Conservation (phyloP, 129 eudicot genomes). For the Erigeron canadensis region DNA sequence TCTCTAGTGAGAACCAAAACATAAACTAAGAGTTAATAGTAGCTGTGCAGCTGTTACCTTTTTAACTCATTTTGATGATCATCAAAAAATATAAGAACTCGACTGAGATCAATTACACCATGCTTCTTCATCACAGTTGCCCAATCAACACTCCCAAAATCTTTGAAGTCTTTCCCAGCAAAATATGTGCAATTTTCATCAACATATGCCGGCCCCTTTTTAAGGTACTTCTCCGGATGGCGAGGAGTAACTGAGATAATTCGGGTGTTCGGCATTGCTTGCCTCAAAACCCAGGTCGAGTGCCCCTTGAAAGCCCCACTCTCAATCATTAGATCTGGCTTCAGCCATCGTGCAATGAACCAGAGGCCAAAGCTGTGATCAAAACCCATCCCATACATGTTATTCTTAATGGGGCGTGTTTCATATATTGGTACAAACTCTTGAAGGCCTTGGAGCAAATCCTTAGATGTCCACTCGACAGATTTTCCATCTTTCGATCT, state of each 20-base stretch:
- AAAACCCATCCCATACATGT: slow-evolving; percentile 98
- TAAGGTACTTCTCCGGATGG: slow-evolving; percentile 93
- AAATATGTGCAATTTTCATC: slow-evolving; percentile 95
- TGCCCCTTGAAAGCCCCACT: slow-evolving; percentile 99
- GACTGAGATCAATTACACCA: slow-evolving; percentile 60
- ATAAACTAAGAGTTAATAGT: neutral
- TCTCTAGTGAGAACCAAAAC: slow-evolving; percentile 9
- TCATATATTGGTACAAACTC: slow-evolving; percentile 91
- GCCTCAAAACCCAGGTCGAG: slow-evolving; percentile 97
- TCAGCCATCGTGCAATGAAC: slow-evolving; percentile 91
- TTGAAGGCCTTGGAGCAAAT: slow-evolving; percentile 77
- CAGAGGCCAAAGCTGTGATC: slow-evolving; percentile 99
- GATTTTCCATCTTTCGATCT: slow-evolving; percentile 97
- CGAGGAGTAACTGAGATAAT: slow-evolving; percentile 91
- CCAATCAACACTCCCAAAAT: slow-evolving; percentile 94
- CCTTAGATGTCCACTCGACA: slow-evolving; percentile 94
- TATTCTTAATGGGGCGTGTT: slow-evolving; percentile 85
- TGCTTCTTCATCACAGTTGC: slow-evolving; percentile 71
- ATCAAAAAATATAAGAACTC: slow-evolving; percentile 86
- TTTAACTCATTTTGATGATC: slow-evolving; percentile 96
- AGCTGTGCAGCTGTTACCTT: slow-evolving; percentile 47
- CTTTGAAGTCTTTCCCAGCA: slow-evolving; percentile 95
- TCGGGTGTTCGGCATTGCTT: slow-evolving; percentile 88
- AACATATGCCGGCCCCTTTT: slow-evolving; percentile 94
- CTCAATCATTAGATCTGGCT: slow-evolving; percentile 96